Conservation (phyloP, 305 asterid species). For the Fraxinus albicans region DNA sequence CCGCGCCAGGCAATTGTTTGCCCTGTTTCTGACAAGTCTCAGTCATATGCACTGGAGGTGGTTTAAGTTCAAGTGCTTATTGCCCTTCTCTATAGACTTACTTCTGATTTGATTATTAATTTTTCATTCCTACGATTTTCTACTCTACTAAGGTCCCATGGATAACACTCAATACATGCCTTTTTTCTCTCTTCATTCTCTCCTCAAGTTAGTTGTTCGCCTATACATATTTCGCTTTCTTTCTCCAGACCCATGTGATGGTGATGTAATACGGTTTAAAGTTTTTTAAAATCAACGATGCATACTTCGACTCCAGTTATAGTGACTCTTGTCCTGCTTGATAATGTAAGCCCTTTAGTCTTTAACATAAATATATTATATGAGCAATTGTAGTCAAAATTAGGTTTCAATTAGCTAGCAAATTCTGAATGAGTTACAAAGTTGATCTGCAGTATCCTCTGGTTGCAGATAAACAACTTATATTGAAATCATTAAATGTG, state of each 20-base stretch:
- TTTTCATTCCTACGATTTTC: background rate
- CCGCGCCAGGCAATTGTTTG: constrained; percentile 92
- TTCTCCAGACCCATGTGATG: background rate
- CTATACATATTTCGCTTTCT: background rate
- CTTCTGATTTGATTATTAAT: background rate
- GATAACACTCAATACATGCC: background rate
- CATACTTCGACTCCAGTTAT: background rate
- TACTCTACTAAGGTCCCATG: background rate
- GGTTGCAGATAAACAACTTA: background rate
- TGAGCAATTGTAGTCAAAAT: background rate
- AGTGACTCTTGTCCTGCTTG: background rate
- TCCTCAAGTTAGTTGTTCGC: background rate
- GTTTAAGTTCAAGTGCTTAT: constrained; percentile 19
- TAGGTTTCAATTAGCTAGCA: background rate
- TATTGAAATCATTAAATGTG: background rate
- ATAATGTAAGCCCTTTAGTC: background rate
- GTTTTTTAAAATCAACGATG: background rate
- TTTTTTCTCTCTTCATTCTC: background rate
- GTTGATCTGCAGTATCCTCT: background rate
- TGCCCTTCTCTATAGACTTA: background rate
- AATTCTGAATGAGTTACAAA: background rate
- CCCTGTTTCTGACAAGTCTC: constrained; percentile 93
- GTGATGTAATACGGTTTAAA: background rate
- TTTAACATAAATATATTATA: background rate
- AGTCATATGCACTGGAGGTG: constrained; percentile 68